Base-by-base conservation (phyloP, 805 yeast species). In the Lipomyces spencermartinsiae region DNA sequence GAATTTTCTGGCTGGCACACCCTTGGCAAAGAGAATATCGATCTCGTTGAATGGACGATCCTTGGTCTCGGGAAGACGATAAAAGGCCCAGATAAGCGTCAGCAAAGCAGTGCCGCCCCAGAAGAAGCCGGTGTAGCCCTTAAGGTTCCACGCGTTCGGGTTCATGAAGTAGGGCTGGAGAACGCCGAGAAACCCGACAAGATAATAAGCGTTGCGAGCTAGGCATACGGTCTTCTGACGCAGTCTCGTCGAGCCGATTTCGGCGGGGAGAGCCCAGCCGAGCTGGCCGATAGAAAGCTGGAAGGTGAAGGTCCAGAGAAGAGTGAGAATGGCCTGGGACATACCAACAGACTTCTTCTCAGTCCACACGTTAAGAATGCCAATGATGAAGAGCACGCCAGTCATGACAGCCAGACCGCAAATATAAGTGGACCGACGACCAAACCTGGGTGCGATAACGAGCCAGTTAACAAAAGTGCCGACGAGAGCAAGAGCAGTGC, bases 1-100 rank as follows among this genome's bases (percentile, higher is more conserved):
- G 3, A 25, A 25, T 25, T 25, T 25, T 25, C 29, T 25, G 29
- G 29, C 29, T 25, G 29, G 29, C 88, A 25, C 29, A 25, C 29
- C 29, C 29, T 25, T 25, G 29, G 29, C 29, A 25, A 25, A 25
- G 29, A 25, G 74, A 80, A 86, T 0, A 90, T 85, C 76, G 88
- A 81, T 60, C 82, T 25, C 29, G 29, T 25, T 25, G 29, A 25
- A 25, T 25, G 29, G 29, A 25, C 29, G 29, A 25, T 25, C 83
- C 71, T 81, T 80, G 35, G 89, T 85, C 76, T 88, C 91, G 5
- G 91, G 91, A 61, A 87, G 78, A 60, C 84, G 82, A 76, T 84
- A 83, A 76, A 78, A 82, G 43, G 81, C 77, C 86, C 87, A 85
- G 51, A 78, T 70, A 6, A 81, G 34, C 19, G 79, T 72, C 14